phyloP scores from a whole-genome alignment of 805 yeast species.

The Metschnikowia hibisci region DNA sequence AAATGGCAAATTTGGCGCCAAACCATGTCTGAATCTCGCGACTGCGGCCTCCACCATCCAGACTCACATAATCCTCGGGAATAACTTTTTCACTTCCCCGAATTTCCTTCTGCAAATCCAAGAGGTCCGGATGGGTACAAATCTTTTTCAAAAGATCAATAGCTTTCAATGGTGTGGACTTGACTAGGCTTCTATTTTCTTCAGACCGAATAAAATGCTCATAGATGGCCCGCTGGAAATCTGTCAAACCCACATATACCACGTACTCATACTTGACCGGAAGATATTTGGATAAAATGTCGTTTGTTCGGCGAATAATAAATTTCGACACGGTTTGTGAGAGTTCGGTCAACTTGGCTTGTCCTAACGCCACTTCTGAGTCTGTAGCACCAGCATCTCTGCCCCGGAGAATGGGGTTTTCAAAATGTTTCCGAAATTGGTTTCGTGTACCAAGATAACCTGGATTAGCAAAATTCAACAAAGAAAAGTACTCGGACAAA shows the following conservation, averaged over 20 bases:
- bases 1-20: slow-evolving; percentile 82
- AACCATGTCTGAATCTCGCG: slow-evolving; percentile 73
- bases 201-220: slow-evolving; percentile 74
- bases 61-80: slow-evolving; percentile 64
- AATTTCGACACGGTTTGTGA: slow-evolving; percentile 78
- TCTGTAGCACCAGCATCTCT: slow-evolving; percentile 90
- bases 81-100: slow-evolving; percentile 60
- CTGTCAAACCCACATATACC: slow-evolving; percentile 81
- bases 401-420: slow-evolving; percentile 72
- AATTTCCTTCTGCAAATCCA: slow-evolving; percentile 73
- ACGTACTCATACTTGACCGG: slow-evolving; percentile 97
- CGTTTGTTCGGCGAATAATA: slow-evolving; percentile 93
- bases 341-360: slow-evolving; percentile 62
- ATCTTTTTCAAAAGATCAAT: slow-evolving; percentile 85
- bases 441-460: slow-evolving; percentile 80
- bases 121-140: slow-evolving; percentile 89
- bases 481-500: slow-evolving; percentile 86
- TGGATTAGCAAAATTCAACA: slow-evolving; percentile 90
- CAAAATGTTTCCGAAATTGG: slow-evolving; percentile 84
- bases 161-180: slow-evolving; percentile 81
- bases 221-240: slow-evolving; percentile 70
- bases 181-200: slow-evolving; percentile 63
- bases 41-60: slow-evolving; percentile 50
- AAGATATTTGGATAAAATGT: slow-evolving; percentile 84
- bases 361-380: slow-evolving; percentile 66